Percentiles rank a stretch among this genome's conserved stretches.
Evolutionary conservation across 345 rosid genomes (phyloP).

Genomic region (Hypericum androsaemum): DNA sequence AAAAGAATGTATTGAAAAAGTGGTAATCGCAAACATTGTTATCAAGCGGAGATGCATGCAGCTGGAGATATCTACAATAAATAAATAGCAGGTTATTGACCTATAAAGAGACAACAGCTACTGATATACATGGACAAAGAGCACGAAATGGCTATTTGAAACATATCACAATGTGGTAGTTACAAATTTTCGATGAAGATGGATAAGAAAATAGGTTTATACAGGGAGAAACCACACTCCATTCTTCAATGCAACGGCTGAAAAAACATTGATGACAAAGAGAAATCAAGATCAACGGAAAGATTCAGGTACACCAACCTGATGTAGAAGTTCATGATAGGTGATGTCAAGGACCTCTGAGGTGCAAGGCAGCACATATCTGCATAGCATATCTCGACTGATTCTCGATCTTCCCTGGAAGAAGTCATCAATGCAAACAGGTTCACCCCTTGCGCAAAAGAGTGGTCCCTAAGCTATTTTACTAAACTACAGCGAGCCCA

Average conservation of each 20-base stretch:
- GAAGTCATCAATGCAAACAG: slow-evolving; percentile 5
- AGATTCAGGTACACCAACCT: slow-evolving; percentile 30
- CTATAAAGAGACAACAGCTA: not conserved
- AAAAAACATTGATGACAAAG: too few species aligned
- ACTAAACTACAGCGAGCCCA: not conserved
- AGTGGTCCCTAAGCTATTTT: not conserved
- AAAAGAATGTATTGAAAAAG: slow-evolving; percentile 79
- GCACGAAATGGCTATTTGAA: too few species aligned
- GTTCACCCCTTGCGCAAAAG: slow-evolving; percentile 2
- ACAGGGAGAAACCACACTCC: too few species aligned
- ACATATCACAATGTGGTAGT: too few species aligned
- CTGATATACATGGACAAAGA: too few species aligned
- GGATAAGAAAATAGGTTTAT: too few species aligned
- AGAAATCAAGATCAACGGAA: too few species aligned
- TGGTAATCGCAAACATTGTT: slow-evolving; percentile 45
- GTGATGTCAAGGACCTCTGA: slow-evolving; percentile 52
- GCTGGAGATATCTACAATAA: slow-evolving; percentile 54
- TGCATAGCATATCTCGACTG: slow-evolving; percentile 47
- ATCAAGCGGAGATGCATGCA: slow-evolving; percentile 38
- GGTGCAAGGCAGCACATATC: slow-evolving; percentile 66
- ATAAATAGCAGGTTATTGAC: too few species aligned
- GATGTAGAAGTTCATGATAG: slow-evolving; percentile 78
- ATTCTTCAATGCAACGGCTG: too few species aligned
- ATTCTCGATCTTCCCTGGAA: slow-evolving; percentile 60
- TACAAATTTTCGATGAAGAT: too few species aligned